Evolutionary conservation across 306 rosid genomes (phyloP), one percentile per base, ranked within the genome.

Genomic region (Quercus aquifolioides): DNA sequence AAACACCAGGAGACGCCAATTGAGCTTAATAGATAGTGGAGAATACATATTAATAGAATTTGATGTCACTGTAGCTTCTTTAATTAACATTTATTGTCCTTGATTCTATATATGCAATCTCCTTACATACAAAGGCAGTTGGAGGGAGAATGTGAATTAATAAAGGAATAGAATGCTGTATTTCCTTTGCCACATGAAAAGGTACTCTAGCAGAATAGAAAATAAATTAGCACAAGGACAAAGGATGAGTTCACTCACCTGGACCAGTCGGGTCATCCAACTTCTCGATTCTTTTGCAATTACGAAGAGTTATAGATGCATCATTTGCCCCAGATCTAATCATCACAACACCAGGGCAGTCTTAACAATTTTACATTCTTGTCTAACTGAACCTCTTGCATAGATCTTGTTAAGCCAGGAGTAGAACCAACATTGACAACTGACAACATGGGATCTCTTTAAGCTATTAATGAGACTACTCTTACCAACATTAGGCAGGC

Each of bases 271-370:
- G 97, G 85, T 96, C 98, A 20, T 84, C 94, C 74, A 93, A 78
- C 85, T 93, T 93, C 85, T 96, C 97, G 30, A 96, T 96, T 80
- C 98, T 88, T 89, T 90, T 92, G 90, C 98, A 94, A 82, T 94
- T 94, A 30, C 90, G 76, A 63, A 94, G 90, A 73, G 96, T 91
- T 15, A 86, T 33, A 20, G 98, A 83, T 15, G 92, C 86, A 75
- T 87, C 90, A 63, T 85, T 92, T 77, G 83, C 97, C 74, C 78
- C 75, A 77, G 90, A 79, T 60, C 81, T 89, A 23, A 94, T 84
- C 98, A 92, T 90, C 54, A 92, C 96, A 79, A 94, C 98, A 86
- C 98, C 98, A 82, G 98, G 98, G 82, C 98, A 94, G 79, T 94
- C 98, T n/a, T 80, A 94, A 58, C 90, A 94, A 78, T 85, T 92